phyloP scores from a whole-genome alignment of 2,329 filamentous ascomycete species.

The Beauveria medogensis region DNA sequence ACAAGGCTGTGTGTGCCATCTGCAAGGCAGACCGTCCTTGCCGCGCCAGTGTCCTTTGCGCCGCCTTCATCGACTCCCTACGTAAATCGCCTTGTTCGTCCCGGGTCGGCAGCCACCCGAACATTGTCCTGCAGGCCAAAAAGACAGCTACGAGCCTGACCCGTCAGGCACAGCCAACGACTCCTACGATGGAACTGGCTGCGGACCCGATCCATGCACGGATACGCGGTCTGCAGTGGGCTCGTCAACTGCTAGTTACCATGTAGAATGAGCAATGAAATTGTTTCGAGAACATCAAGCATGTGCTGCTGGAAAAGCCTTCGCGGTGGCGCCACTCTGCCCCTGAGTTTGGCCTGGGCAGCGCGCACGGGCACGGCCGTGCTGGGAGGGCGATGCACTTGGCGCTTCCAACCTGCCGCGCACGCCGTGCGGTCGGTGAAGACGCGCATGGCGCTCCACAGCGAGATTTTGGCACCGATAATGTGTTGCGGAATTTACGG shows the following conservation, averaged over 20 bases:
- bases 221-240: constrained; percentile 28
- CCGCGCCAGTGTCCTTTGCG: constrained; percentile 8
- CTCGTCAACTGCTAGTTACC: constrained; percentile 38
- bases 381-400: constrained; percentile 14
- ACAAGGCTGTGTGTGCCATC: not conserved
- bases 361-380: constrained; percentile 12
- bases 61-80: not conserved
- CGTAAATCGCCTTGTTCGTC: constrained; percentile 6
- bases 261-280: constrained; percentile 38
- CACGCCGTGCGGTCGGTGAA: not conserved
- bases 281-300: constrained; percentile 41
- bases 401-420: constrained; percentile 11
- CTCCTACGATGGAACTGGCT: constrained; percentile 13
- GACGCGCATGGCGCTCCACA: constrained; percentile 1
- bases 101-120: constrained; percentile 8
- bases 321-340: constrained; percentile 36
- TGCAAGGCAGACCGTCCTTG: not conserved
- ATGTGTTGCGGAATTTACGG: not conserved
- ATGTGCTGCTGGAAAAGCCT: constrained; percentile 48
- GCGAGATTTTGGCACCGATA: not conserved
- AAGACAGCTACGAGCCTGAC: constrained; percentile 1
- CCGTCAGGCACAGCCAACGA: not conserved
- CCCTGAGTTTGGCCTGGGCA: constrained; percentile 33
- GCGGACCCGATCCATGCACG: constrained; percentile 17
- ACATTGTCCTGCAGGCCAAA: constrained; percentile 1